These are phyloP conservation scores for Leersia perrieri DNA, from an alignment of 176 grass and related monocot species.

Conservation along the genomic window DNA sequence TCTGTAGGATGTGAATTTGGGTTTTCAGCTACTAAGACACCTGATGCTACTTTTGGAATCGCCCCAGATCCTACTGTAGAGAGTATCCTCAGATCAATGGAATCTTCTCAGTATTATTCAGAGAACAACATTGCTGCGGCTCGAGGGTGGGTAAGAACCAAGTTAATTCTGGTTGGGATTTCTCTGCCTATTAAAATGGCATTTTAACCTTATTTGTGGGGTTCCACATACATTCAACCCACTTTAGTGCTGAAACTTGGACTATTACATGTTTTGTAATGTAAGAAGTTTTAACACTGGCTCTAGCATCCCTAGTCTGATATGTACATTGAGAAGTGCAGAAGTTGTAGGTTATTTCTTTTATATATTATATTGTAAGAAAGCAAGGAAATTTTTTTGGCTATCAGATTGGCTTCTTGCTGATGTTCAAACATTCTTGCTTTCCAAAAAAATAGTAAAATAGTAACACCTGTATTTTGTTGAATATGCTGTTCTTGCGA, in stretches of 20 bases:
- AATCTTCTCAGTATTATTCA: slow-evolving; percentile 95
- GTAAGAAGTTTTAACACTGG: slow-evolving; percentile 4
- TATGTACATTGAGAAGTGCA: slow-evolving; percentile 1
- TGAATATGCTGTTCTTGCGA: neutral
- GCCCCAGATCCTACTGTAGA: slow-evolving; percentile 43
- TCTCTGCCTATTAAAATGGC: slow-evolving; percentile 12
- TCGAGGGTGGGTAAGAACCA: slow-evolving; percentile 95
- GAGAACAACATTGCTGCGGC: slow-evolving; percentile 76
- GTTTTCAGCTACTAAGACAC: slow-evolving; percentile 54
- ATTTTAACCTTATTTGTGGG: slow-evolving; percentile 17
- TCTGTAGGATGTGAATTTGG: slow-evolving; percentile 82
- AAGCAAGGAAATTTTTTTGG: slow-evolving; percentile 6
- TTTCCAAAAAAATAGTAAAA: slow-evolving; percentile 23
- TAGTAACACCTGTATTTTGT: neutral
- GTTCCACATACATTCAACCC: neutral
- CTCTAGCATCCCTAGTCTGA: neutral
- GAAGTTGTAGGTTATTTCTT: neutral
- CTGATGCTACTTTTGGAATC: slow-evolving; percentile 92
- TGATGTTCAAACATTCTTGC: slow-evolving; percentile 1
- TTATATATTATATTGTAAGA: neutral
- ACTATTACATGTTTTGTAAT: neutral
- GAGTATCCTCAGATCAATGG: slow-evolving; percentile 86
- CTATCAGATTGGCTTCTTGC: slow-evolving; percentile 6
- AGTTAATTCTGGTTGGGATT: slow-evolving; percentile 39
- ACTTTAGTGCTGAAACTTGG: slow-evolving; percentile 1